Percentiles rank a stretch among this genome's conserved stretches.
These are phyloP conservation scores for Metschnikowia corniflorae DNA, from an alignment of 805 yeast genomes.

Conservation along the genomic window DNA sequence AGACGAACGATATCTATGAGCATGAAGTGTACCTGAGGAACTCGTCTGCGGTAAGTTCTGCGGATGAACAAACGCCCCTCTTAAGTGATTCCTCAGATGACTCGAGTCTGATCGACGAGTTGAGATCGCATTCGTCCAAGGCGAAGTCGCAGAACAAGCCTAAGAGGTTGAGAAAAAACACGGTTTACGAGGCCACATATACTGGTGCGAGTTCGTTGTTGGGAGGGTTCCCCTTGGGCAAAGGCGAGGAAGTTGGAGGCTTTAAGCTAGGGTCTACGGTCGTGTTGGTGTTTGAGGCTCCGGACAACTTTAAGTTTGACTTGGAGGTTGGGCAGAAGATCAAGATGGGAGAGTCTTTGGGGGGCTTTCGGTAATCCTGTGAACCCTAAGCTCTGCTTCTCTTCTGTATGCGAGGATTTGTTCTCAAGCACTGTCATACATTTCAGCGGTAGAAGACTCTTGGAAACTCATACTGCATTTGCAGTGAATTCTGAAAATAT, in stretches of 20 bases:
- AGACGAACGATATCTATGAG: constrained; percentile 73
- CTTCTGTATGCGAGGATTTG: too few relatives aligned
- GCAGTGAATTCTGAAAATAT: too few relatives aligned
- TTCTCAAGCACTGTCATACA: too few relatives aligned
- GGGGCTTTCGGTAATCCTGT: constrained; percentile 42
- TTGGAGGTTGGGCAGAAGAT: constrained; percentile 73
- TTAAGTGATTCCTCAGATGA: constrained; percentile 16
- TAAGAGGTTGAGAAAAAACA: constrained; percentile 56
- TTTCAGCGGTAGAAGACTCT: too few relatives aligned
- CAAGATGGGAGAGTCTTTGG: constrained; percentile 80
- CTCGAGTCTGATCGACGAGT: constrained; percentile 5
- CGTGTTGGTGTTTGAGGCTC: constrained; percentile 96
- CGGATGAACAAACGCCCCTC: constrained; percentile 32
- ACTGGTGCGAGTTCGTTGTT: constrained; percentile 68
- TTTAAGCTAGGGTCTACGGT: constrained; percentile 94
- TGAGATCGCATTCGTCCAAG: constrained; percentile 5
- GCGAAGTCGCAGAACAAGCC: constrained; percentile 12
- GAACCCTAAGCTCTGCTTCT: too few relatives aligned
- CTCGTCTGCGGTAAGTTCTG: constrained; percentile 4
- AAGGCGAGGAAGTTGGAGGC: constrained; percentile 97
- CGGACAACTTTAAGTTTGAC: constrained; percentile 67
- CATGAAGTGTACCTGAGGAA: constrained; percentile 37
- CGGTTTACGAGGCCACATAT: constrained; percentile 94
- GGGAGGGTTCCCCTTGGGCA: constrained; percentile 83
- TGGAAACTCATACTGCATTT: too few relatives aligned